Percentiles rank a stretch among this genome's conserved stretches.
These are phyloP conservation scores for Thalassia testudinum DNA, from an alignment of 116 monocot genomes.

Conservation along the genomic window DNA sequence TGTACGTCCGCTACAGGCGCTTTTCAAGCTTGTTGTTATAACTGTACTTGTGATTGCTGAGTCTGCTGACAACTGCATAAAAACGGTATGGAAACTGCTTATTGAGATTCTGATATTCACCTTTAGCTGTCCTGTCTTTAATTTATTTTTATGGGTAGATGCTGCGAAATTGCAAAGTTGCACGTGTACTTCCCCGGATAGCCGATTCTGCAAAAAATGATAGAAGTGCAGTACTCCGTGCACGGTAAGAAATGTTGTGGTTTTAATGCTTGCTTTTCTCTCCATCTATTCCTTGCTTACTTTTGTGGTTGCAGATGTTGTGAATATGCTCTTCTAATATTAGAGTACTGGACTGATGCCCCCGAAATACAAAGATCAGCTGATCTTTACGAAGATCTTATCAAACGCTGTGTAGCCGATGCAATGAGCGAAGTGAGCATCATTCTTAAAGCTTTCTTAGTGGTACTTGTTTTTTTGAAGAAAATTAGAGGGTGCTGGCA, in stretches of 20 bases:
- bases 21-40: constrained; percentile 99
- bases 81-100: constrained; percentile 44
- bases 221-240: constrained; percentile 85
- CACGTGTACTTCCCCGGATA: constrained; percentile 74
- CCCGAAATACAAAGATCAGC: constrained; percentile 87
- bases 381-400: constrained; percentile 91
- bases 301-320: constrained; percentile 55
- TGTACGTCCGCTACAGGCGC: constrained; percentile 26
- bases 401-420: constrained; percentile 96
- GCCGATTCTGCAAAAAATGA: constrained; percentile 91
- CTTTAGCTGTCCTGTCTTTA: neutral
- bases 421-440: constrained; percentile 89
- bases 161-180: constrained; percentile 90
- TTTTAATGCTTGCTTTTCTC: neutral
- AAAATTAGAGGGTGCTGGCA: neutral
- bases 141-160: constrained; percentile 31
- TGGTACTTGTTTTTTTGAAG: neutral
- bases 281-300: neutral
- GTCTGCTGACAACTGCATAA: constrained; percentile 96
- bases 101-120: neutral
- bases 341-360: constrained; percentile 98
- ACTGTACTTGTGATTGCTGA: constrained; percentile 98
- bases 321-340: constrained; percentile 85
- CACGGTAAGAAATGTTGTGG: constrained; percentile 32
- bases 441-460: neutral